phyloP scores from a whole-genome alignment of 2,329 filamentous ascomycete species.

The Aphanocladium album region DNA sequence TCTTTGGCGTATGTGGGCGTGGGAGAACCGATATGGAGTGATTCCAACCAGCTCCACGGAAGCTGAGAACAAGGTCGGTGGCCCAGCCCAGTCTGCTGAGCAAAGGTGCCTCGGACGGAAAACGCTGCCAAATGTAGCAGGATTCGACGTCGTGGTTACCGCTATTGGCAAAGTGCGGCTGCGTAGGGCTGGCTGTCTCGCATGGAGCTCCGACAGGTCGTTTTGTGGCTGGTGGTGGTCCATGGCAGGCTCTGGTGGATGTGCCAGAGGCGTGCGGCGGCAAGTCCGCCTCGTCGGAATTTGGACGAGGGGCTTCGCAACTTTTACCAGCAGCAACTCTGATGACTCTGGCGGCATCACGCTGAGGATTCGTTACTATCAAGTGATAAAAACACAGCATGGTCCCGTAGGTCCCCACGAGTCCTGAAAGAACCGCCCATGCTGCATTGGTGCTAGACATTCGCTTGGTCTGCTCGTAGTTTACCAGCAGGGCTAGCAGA shows the following conservation, averaged over 20 bases:
- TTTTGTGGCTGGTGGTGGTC: background rate
- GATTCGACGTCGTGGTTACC: conserved; percentile 22
- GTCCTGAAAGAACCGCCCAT: conserved; percentile 44
- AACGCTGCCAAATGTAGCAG: conserved; percentile 58
- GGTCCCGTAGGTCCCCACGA: conserved; percentile 47
- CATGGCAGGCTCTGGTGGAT: background rate
- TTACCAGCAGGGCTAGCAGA: conserved; percentile 37
- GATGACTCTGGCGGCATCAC: conserved; percentile 48
- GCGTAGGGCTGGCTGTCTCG: background rate
- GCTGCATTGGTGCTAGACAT: conserved; percentile 49
- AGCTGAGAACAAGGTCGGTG: conserved; percentile 48
- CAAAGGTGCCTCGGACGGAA: conserved; percentile 46
- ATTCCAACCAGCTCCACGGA: conserved; percentile 56
- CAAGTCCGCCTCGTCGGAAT: background rate
- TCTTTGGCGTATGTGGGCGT: conserved; percentile 35
- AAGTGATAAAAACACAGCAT: conserved; percentile 45
- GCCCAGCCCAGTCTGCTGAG: conserved; percentile 49
- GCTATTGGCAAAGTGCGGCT: background rate
- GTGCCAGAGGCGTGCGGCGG: background rate
- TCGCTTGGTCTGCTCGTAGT: conserved; percentile 35
- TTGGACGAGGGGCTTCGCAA: background rate
- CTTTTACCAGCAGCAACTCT: conserved; percentile 14
- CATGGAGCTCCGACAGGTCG: no score
- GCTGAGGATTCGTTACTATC: conserved; percentile 51
- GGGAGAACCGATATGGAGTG: conserved; percentile 48